These are phyloP conservation scores for Claviceps capensis DNA, from an alignment of 2,329 filamentous ascomycete species.

Conservation along the genomic window DNA sequence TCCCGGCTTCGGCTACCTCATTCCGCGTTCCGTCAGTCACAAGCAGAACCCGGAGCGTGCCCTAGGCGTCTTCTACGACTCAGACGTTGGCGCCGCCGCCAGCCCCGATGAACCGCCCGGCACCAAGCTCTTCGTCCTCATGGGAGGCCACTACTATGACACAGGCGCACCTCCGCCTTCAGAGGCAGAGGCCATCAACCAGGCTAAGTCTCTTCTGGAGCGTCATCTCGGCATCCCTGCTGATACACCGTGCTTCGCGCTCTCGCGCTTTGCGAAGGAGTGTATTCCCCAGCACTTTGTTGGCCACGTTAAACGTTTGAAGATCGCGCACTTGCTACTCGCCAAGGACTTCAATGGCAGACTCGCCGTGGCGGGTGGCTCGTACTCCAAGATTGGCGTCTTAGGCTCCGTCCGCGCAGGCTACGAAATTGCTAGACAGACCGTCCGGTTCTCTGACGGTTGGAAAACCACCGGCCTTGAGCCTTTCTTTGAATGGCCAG, in stretches of 20 bases:
- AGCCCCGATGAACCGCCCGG: slow-evolving; percentile 43
- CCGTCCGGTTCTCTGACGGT: slow-evolving; percentile 6
- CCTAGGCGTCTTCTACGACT: slow-evolving; percentile 88
- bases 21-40: slow-evolving; percentile 58
- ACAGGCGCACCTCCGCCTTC: slow-evolving; percentile 34
- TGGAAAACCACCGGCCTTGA: slow-evolving; percentile 18
- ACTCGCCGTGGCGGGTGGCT: slow-evolving; percentile 49
- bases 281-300: slow-evolving; percentile 88
- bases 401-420: slow-evolving; percentile 35
- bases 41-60: slow-evolving; percentile 69
- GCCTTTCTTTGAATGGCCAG: slow-evolving; percentile 11
- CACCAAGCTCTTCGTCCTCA: slow-evolving; percentile 86
- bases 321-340: slow-evolving; percentile 40
- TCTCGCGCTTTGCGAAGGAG: slow-evolving; percentile 45
- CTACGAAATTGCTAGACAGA: slow-evolving; percentile 16
- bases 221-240: slow-evolving; percentile 59
- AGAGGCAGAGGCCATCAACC: slow-evolving; percentile 49
- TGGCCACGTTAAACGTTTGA: slow-evolving; percentile 56
- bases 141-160: slow-evolving; percentile 82
- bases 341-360: slow-evolving; percentile 42
- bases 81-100: slow-evolving; percentile 35
- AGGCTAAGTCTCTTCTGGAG: slow-evolving; percentile 56
- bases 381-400: slow-evolving; percentile 38
- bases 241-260: slow-evolving; percentile 44
- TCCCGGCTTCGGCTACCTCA: slow-evolving; percentile 79